These are phyloP conservation scores for Zalaria sp. DNA, from an alignment of 2,329 filamentous ascomycete species.

Conservation along the genomic window DNA sequence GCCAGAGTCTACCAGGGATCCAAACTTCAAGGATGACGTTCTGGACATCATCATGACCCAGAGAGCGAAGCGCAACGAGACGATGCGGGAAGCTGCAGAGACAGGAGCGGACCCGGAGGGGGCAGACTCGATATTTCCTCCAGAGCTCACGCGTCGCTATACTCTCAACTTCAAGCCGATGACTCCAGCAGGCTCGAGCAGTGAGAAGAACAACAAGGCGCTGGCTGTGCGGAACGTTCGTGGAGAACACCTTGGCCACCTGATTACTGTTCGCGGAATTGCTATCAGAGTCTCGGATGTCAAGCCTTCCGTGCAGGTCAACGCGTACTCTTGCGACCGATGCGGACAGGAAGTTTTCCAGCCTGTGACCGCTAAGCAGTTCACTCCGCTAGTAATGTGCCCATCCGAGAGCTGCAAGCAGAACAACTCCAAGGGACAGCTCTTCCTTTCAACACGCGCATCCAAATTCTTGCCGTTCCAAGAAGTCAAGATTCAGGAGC, in stretches of 20 bases:
- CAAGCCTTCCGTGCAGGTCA: slow-evolving; percentile 94
- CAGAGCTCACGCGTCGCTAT: slow-evolving; percentile 84
- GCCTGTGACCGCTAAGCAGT: slow-evolving; percentile 81
- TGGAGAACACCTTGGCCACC: slow-evolving; percentile 79
- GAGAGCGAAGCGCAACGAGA: slow-evolving; percentile 72
- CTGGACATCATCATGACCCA: slow-evolving; percentile 94
- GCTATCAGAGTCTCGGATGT: slow-evolving; percentile 93
- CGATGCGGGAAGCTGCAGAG: slow-evolving; percentile 37
- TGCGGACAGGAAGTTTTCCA: slow-evolving; percentile 98
- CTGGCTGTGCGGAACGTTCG: slow-evolving; percentile 88
- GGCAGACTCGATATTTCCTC: slow-evolving; percentile 73
- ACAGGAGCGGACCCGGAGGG: slow-evolving; percentile 32
- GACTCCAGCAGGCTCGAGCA: slow-evolving; percentile 55
- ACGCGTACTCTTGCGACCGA: slow-evolving; percentile 92
- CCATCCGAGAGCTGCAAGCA: slow-evolving; percentile 78
- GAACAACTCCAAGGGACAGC: slow-evolving; percentile 85
- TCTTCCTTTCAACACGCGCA: slow-evolving; percentile 87
- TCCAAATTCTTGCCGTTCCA: slow-evolving; percentile 97
- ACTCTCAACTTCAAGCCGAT: slow-evolving; percentile 92
- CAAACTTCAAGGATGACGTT: slow-evolving; percentile 95
- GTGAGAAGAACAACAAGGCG: slow-evolving; percentile 41
- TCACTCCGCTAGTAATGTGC: slow-evolving; percentile 73
- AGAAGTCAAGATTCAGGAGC: slow-evolving; percentile 95
- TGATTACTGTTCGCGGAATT: slow-evolving; percentile 91
- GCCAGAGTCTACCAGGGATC: slow-evolving; percentile 62